Conservation (phyloP, 2,329 filamentous ascomycete genomes). For the Aureobasidium sp. region DNA sequence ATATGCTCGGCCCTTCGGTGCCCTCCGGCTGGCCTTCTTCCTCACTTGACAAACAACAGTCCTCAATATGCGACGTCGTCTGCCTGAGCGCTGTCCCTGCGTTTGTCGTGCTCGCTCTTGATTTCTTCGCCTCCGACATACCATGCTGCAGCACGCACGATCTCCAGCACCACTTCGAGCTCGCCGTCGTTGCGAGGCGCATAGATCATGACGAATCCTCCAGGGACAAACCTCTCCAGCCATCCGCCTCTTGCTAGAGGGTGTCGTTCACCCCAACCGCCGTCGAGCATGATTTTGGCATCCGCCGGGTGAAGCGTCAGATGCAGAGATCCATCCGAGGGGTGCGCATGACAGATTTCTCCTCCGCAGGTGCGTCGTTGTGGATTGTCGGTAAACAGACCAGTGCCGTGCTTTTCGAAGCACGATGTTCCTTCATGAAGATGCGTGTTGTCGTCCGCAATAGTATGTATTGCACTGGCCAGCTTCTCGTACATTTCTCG, state of each 20-base stretch:
- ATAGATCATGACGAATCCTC: constrained; percentile 75
- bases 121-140: constrained; percentile 44
- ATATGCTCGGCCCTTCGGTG: background rate
- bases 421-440: constrained; percentile 57
- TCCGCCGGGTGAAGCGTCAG: constrained; percentile 74
- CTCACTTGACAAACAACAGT: background rate
- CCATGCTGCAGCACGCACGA: constrained; percentile 70
- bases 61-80: background rate
- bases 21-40: background rate
- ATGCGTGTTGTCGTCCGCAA: constrained; percentile 40
- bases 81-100: constrained; percentile 5
- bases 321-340: constrained; percentile 69
- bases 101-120: constrained; percentile 21
- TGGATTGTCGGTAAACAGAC: constrained; percentile 61
- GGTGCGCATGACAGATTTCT: constrained; percentile 77
- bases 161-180: constrained; percentile 57
- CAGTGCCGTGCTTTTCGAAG: constrained; percentile 75
- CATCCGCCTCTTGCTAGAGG: constrained; percentile 60
- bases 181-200: constrained; percentile 66
- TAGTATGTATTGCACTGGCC: constrained; percentile 44
- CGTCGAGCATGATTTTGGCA: constrained; percentile 61
- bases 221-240: constrained; percentile 61
- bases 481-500: constrained; percentile 50
- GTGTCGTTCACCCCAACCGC: constrained; percentile 70
- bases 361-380: constrained; percentile 66